These are phyloP conservation scores for Phyllosticta citrichinensis DNA, from an alignment of 2,329 filamentous ascomycete genomes.

Conservation along the genomic window DNA sequence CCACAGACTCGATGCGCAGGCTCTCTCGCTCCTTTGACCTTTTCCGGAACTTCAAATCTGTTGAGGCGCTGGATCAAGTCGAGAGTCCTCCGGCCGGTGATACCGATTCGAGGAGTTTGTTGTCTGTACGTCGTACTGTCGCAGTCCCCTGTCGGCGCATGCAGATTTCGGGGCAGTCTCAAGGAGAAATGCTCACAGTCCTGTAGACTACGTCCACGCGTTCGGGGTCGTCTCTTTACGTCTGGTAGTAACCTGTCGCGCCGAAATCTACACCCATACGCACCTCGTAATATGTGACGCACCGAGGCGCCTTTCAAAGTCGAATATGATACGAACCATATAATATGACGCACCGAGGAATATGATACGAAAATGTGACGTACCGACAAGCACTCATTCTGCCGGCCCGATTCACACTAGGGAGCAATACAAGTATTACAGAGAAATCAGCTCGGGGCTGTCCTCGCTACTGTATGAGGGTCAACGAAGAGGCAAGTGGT, in stretches of 20 bases:
- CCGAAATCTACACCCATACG: not conserved
- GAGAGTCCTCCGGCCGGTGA: not conserved
- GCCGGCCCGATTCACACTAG: not conserved
- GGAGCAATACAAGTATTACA: no score
- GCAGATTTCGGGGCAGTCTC: not conserved
- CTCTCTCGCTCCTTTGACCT: not conserved
- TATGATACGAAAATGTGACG: not conserved
- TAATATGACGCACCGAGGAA: not conserved
- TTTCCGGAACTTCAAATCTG: not conserved
- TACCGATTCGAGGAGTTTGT: not conserved
- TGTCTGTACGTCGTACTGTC: not conserved
- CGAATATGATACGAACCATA: not conserved
- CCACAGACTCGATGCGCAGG: not conserved
- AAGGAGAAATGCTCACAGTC: not conserved
- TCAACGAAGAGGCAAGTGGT: not conserved
- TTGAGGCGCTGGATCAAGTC: not conserved
- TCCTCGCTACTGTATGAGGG: not conserved
- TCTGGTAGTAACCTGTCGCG: not conserved
- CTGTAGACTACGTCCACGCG: not conserved
- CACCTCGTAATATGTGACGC: not conserved
- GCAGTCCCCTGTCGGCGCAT: not conserved
- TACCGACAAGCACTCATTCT: not conserved
- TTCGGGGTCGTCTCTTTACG: not conserved
- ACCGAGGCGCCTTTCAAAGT: not conserved
- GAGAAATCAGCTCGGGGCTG: not conserved